Percentiles rank a stretch among this genome's conserved stretches.
These are phyloP conservation scores for Suillus subluteus DNA, from an alignment of 768 basidiomycete genomes.

Conservation along the genomic window DNA sequence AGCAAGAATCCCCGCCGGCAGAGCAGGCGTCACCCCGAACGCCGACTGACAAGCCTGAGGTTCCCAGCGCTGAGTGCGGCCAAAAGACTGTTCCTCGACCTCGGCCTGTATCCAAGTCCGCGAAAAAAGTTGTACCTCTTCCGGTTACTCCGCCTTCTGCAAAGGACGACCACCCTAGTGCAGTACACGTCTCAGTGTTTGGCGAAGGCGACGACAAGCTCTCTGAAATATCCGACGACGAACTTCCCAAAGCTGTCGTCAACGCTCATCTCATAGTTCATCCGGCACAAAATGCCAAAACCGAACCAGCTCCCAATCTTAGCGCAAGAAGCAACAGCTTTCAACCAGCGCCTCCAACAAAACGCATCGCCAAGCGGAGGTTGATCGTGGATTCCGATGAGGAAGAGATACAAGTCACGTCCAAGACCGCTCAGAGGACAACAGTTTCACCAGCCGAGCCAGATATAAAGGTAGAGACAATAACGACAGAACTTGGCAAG, in stretches of 20 bases:
- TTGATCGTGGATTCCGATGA: slow-evolving; percentile 28
- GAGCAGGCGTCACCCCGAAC: background rate
- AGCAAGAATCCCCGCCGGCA: background rate
- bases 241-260: slow-evolving; percentile 6
- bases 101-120: slow-evolving; percentile 2
- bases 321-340: background rate
- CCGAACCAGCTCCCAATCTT: slow-evolving; percentile 10
- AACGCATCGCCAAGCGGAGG: slow-evolving; percentile 8
- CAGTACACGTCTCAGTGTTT: slow-evolving; percentile 21
- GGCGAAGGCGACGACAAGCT: slow-evolving; percentile 27
- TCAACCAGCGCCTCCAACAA: background rate
- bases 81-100: background rate
- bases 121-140: background rate
- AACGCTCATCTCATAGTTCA: slow-evolving; percentile 11
- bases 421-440: background rate
- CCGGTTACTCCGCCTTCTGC: background rate
- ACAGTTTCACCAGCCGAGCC: background rate
- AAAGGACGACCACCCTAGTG: background rate
- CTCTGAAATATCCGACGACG: slow-evolving; percentile 40
- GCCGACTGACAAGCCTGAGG: too few relatives aligned
- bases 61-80: background rate
- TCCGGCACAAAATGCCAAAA: background rate
- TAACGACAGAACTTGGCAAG: background rate
- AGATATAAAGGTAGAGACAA: background rate
- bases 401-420: slow-evolving; percentile 14